Evolutionary conservation across 768 basidiomycete species (phyloP).

Genomic region (Lactarius akahatsu): DNA sequence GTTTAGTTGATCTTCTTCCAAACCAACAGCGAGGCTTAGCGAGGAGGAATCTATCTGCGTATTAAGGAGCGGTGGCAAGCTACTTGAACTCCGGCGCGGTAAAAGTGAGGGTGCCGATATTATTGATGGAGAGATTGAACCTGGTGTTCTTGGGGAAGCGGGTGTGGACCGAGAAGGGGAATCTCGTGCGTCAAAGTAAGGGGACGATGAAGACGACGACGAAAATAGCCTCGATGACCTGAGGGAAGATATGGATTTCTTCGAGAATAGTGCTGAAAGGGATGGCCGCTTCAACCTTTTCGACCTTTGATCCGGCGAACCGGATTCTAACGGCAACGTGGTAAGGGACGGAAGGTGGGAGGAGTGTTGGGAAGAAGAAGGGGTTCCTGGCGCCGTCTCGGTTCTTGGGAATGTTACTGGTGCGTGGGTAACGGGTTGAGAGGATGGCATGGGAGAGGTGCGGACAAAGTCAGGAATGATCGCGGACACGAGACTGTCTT

Average conservation of each 20-base stretch:
- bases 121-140: conserved; percentile 33
- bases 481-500: conserved; percentile 37
- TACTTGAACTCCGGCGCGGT: conserved; percentile 48
- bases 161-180: conserved; percentile 18
- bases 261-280: conserved; percentile 64
- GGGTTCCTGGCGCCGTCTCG: conserved; percentile 35
- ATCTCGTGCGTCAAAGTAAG: conserved; percentile 42
- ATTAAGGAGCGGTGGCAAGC: conserved; percentile 57
- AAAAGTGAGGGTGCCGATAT: conserved; percentile 45
- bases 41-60: conserved; percentile 60
- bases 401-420: conserved; percentile 48
- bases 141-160: conserved; percentile 26
- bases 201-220: conserved; percentile 35
- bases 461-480: conserved; percentile 33
- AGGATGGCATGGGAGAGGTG: conserved; percentile 29
- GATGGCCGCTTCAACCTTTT: conserved; percentile 64
- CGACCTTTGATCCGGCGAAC: conserved; percentile 38
- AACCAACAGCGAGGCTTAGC: conserved; percentile 37
- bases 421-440: conserved; percentile 24
- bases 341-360: conserved; percentile 36
- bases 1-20: conserved; percentile 32
- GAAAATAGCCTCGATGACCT: conserved; percentile 36
- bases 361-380: conserved; percentile 40
- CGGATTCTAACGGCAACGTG: conserved; percentile 35
- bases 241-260: conserved; percentile 55